Evolutionary conservation across 2,329 filamentous ascomycete genomes (phyloP).

Genomic region (Escovopsis sp.): DNA sequence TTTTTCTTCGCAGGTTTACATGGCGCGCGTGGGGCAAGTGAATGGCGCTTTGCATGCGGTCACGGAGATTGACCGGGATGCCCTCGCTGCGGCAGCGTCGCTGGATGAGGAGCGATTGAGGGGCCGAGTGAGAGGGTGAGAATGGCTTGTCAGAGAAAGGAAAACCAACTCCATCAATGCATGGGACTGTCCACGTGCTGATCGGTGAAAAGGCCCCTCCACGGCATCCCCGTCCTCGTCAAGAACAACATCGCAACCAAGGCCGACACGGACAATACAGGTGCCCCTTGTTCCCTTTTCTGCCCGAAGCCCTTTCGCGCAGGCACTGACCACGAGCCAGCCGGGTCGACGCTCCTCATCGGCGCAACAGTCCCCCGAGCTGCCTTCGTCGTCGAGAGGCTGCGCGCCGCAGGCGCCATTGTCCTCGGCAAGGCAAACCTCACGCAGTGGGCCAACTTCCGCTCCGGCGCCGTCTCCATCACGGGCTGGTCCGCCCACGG

Average conservation of each 20-base stretch:
- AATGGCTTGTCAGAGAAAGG: not conserved
- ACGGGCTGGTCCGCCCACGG: slow-evolving; percentile 51
- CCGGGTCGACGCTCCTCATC: slow-evolving; percentile 43
- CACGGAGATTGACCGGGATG: slow-evolving; percentile 22
- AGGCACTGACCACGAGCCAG: slow-evolving; percentile 2
- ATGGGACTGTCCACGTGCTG: not conserved
- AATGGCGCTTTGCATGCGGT: slow-evolving; percentile 16
- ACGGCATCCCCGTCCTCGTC: slow-evolving; percentile 49
- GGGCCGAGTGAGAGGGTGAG: slow-evolving; percentile 12
- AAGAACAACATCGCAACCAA: slow-evolving; percentile 51
- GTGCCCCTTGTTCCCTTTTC: slow-evolving; percentile 2
- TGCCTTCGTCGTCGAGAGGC: slow-evolving; percentile 40
- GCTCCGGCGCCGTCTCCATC: slow-evolving; percentile 36
- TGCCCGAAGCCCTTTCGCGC: too few species aligned
- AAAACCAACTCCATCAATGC: too few species aligned
- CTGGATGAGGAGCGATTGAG: slow-evolving; percentile 18
- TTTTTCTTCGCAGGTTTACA: slow-evolving; percentile 9
- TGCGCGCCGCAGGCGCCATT: slow-evolving; percentile 43
- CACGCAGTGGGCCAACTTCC: slow-evolving; percentile 48
- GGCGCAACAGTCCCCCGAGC: slow-evolving; percentile 41
- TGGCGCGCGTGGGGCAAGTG: slow-evolving; percentile 12
- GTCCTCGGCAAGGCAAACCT: slow-evolving; percentile 51
- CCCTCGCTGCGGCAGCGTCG: slow-evolving; percentile 15
- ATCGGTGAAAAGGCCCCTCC: slow-evolving; percentile 26
- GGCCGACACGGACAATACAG: slow-evolving; percentile 44